Evolutionary conservation across 2,329 filamentous ascomycete genomes (phyloP).

Genomic region (Pyricularia grisea): DNA sequence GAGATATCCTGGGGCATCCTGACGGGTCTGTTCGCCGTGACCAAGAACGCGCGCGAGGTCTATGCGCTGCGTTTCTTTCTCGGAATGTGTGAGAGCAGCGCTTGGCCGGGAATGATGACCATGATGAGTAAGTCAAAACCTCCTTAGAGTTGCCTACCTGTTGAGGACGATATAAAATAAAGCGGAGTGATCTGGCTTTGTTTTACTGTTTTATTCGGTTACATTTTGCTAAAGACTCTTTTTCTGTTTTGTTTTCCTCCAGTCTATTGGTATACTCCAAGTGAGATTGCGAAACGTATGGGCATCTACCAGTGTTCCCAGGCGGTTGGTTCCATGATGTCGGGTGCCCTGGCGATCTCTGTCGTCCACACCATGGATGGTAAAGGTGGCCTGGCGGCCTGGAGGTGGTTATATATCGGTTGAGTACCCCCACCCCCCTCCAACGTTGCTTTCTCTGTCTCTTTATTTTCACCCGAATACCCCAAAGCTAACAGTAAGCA

Average conservation of each 20-base stretch:
- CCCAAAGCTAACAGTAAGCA: neutral
- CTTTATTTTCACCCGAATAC: neutral
- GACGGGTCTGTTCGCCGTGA: conserved; percentile 20
- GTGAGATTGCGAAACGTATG: conserved; percentile 39
- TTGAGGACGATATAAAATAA: neutral
- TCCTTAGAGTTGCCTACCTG: conserved; percentile 8
- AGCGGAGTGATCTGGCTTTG: no score
- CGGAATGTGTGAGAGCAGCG: conserved; percentile 26
- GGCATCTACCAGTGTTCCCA: conserved; percentile 45
- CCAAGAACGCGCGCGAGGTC: conserved; percentile 14
- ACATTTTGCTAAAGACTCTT: neutral
- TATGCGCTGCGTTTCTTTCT: conserved; percentile 30
- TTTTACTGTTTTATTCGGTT: neutral
- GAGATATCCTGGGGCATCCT: conserved; percentile 24
- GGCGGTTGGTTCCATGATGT: conserved; percentile 41
- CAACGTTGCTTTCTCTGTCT: neutral
- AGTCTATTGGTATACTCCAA: conserved; percentile 32
- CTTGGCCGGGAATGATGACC: conserved; percentile 34
- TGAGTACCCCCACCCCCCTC: conserved; percentile 24
- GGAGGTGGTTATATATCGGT: conserved; percentile 43
- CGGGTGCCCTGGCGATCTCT: conserved; percentile 42
- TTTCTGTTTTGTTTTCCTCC: conserved; percentile 6
- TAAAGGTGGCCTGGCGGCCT: conserved; percentile 24
- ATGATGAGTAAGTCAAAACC: conserved; percentile 22
- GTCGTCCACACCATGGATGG: conserved; percentile 42